Evolutionary conservation across 129 eudicot species (phyloP).

Genomic region (Lactuca sativa): DNA sequence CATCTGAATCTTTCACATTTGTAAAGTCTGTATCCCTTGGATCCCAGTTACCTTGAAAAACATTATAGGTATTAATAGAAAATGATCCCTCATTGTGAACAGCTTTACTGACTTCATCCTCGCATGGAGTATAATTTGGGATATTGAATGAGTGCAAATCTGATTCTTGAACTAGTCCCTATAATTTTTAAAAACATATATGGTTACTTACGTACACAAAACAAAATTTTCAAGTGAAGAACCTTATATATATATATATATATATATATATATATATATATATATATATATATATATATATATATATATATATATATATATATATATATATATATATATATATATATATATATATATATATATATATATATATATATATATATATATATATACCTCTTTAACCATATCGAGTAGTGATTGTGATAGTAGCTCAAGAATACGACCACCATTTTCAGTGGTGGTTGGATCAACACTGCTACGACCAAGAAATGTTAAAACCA

Average conservation of each 20-base stretch:
- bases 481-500: conserved; percentile 30
- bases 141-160: conserved; percentile 39
- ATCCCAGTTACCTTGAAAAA: conserved; percentile 26
- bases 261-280: too few species aligned
- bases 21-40: conserved; percentile 22
- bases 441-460: conserved; percentile 4
- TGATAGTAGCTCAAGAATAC: conserved; percentile 7
- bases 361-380: too few species aligned
- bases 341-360: too few species aligned
- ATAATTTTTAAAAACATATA: neutral
- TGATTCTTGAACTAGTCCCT: conserved; percentile 36
- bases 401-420: conserved; percentile 35
- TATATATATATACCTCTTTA: conserved; percentile 6
- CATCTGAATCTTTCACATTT: neutral
- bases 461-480: conserved; percentile 26
- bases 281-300: too few species aligned
- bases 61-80: conserved; percentile 15
- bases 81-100: conserved; percentile 33
- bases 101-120: conserved; percentile 28
- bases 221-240: neutral
- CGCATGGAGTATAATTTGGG: conserved; percentile 31
- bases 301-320: neutral
- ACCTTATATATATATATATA: neutral
- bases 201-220: neutral
- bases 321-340: neutral